phyloP scores from a whole-genome alignment of 306 rosid species.

The Mucuna pruriens region DNA sequence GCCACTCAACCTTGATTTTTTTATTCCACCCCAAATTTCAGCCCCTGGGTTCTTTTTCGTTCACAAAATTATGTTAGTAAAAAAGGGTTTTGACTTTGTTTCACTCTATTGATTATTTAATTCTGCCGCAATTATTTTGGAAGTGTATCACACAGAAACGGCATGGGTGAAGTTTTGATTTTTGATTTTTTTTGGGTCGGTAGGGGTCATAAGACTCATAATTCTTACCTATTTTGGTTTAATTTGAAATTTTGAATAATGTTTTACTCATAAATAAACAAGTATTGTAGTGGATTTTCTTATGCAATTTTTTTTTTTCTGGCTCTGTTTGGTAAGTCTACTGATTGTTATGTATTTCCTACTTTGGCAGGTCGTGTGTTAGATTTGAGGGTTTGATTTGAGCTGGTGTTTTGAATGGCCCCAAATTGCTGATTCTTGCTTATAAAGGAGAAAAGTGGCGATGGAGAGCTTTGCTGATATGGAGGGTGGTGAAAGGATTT shows the following conservation, averaged over 20 bases:
- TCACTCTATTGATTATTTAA: neutral
- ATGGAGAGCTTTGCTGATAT: slow-evolving; percentile 45
- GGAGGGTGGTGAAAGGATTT: slow-evolving; percentile 42
- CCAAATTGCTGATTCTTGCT: slow-evolving; percentile 35
- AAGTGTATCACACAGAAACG: neutral
- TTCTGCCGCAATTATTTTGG: neutral
- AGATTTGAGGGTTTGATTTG: slow-evolving; percentile 32
- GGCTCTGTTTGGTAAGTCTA: neutral
- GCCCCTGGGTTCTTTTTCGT: neutral
- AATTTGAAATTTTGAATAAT: neutral
- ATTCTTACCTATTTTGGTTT: neutral
- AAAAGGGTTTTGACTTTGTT: slow-evolving; percentile 11
- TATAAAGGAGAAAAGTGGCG: neutral
- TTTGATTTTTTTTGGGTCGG: neutral
- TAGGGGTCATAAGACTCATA: neutral
- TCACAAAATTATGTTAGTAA: neutral
- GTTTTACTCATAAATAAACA: neutral
- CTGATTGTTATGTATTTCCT: slow-evolving; percentile 4
- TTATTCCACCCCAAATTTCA: neutral
- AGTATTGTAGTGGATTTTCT: neutral
- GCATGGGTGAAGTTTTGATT: neutral
- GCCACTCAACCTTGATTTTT: slow-evolving; percentile 13
- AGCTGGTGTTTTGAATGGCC: slow-evolving; percentile 32
- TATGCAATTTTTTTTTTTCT: neutral
- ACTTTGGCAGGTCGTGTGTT: slow-evolving; percentile 33